Conservation (phyloP, 495 filamentous ascomycete species). For the Penicillium subrubescens region DNA sequence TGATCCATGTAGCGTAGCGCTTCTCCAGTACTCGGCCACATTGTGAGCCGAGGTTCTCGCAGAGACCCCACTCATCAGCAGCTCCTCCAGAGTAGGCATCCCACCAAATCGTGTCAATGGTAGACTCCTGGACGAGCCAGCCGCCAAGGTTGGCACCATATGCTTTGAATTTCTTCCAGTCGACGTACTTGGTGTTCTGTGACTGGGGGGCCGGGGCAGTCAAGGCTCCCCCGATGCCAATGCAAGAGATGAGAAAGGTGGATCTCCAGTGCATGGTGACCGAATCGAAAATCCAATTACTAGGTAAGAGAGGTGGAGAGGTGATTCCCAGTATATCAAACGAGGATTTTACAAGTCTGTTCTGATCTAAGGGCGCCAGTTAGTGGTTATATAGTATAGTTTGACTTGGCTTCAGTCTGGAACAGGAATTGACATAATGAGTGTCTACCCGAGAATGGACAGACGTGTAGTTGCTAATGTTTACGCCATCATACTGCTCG, state of each 20-base stretch:
- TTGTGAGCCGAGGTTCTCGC: constrained; percentile 5
- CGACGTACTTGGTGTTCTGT: not conserved
- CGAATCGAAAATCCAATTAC: not conserved
- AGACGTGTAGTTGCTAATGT: not conserved
- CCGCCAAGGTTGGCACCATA: constrained; percentile 7
- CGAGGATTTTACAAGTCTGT: too few relatives aligned
- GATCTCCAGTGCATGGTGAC: not conserved
- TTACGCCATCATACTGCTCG: not conserved
- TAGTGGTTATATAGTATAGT: not conserved
- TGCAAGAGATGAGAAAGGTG: not conserved
- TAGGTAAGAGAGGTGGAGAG: not conserved
- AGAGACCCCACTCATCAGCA: constrained; percentile 7
- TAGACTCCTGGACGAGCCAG: constrained; percentile 8
- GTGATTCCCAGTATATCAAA: too few relatives aligned
- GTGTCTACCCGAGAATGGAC: not conserved
- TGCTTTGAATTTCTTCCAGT: constrained; percentile 12
- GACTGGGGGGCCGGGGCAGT: not conserved
- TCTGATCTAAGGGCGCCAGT: not conserved
- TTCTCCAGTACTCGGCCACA: constrained; percentile 4
- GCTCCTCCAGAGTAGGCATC: not conserved
- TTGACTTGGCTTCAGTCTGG: not conserved
- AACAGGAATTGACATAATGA: not conserved
- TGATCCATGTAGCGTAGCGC: constrained; percentile 9
- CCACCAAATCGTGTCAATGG: not conserved
- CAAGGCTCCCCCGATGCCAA: not conserved